A percentile compares a stretch with the other conserved stretches of the same genome.
These are phyloP conservation scores for Lichtheimia ornata DNA, from an alignment of 371 early-diverging fungal genomes.

Conservation along the genomic window DNA sequence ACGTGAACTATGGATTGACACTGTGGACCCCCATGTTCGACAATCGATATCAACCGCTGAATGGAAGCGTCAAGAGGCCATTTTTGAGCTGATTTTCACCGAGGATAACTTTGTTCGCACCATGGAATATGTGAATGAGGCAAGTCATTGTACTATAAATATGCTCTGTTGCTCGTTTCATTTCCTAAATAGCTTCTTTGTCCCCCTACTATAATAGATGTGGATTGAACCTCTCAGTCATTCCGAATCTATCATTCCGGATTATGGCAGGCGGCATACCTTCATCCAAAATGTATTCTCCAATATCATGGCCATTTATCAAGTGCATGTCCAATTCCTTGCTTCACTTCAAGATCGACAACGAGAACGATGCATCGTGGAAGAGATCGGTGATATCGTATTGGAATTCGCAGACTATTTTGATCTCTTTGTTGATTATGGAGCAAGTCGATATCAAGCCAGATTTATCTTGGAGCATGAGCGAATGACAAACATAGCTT, in stretches of 20 bases:
- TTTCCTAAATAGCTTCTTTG: constrained; percentile 3
- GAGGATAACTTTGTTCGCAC: constrained; percentile 91
- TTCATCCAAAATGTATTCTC: constrained; percentile 84
- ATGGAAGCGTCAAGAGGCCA: constrained; percentile 87
- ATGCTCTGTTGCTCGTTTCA: constrained; percentile 2
- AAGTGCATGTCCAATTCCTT: constrained; percentile 69
- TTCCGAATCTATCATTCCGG: constrained; percentile 61
- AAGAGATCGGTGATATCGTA: constrained; percentile 86
- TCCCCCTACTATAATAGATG: constrained; percentile 14
- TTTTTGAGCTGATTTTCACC: constrained; percentile 88
- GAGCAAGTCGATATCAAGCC: constrained; percentile 82
- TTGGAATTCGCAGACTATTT: constrained; percentile 67
- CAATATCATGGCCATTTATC: constrained; percentile 75
- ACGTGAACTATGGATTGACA: constrained; percentile 17
- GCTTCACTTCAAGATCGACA: constrained; percentile 72
- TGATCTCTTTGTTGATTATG: constrained; percentile 83
- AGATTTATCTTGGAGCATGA: constrained; percentile 80
- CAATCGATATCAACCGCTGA: constrained; percentile 46
- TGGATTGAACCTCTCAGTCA: constrained; percentile 76
- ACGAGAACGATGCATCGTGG: constrained; percentile 67
- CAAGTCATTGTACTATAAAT: constrained; percentile 7
- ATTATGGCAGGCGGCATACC: constrained; percentile 48
- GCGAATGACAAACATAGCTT: constrained; percentile 60
- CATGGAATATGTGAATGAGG: constrained; percentile 40
- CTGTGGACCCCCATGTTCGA: constrained; percentile 16